Base-by-base conservation (phyloP, 345 rosid species). In the Toxicodendron radicans region DNA sequence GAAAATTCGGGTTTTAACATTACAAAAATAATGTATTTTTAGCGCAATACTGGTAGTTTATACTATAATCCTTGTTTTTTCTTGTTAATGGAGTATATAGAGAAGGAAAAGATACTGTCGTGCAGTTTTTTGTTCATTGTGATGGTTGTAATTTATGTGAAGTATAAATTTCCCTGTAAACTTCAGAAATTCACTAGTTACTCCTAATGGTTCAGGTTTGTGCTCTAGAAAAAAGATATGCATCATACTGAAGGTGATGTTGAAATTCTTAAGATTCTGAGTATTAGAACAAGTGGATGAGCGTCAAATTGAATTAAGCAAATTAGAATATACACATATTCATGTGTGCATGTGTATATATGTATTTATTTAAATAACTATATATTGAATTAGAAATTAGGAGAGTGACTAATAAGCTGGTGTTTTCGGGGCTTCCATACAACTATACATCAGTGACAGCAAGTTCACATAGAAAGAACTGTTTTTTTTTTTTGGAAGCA, bases 321-420 rank as follows among this genome's bases (percentile, higher is more conserved):
- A 27, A 46, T 21, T 38, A 17, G 10, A 57, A 24, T 24, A 41
- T 69, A 20, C 16, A 33, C 7, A 13, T 23, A 11, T 20, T 18
- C 27, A 18, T 10, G 30, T 32, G 1, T 13, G n/a, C n/a, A n/a
- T n/a, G 5, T 53, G 6, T 1, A 1, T 1, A 16, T 60, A 14
- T 66, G 58, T 51, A 51, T 5, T 63, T 23, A 13, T 20, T 45
- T 3, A 24, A 41, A 45, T 23, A 23, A 14, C 5, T 65, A 1
- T n/a, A n/a, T n/a, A n/a, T 49, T 66, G 24, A 46, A 66, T 16
- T 46, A 17, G 38, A 66, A 66, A 46, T 66, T 32, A 66, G 32
- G 5, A 33, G 12, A 43, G 5, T 33, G 45, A 61, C 7, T 8
- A 61, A 12, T n/a, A 33, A 32, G 45, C 18, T 17, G 1, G 41